A percentile compares a stretch with the other conserved stretches of the same genome.
These are phyloP conservation scores for Helicocarpus griseus DNA, from an alignment of 2,329 filamentous ascomycete genomes.

Conservation along the genomic window DNA sequence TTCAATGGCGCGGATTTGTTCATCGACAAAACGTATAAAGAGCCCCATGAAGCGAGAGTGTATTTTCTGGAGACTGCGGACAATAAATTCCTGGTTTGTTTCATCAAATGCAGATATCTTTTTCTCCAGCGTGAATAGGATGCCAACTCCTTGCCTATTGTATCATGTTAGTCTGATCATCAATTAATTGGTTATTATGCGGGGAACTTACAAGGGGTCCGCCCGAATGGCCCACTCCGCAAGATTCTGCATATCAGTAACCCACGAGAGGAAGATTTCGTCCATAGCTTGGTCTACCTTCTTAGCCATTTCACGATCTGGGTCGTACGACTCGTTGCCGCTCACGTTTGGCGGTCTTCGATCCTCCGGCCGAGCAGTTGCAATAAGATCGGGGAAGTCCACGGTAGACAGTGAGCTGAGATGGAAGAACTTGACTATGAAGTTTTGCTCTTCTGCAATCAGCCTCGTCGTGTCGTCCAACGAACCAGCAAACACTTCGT, in stretches of 20 bases:
- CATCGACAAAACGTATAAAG: slow-evolving; percentile 84
- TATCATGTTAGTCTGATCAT: slow-evolving; percentile 17
- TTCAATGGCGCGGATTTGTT: slow-evolving; percentile 90
- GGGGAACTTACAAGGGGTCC: slow-evolving; percentile 64
- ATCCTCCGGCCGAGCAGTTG: slow-evolving; percentile 53
- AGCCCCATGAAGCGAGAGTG: slow-evolving; percentile 63
- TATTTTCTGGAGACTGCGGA: slow-evolving; percentile 67
- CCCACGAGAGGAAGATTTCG: slow-evolving; percentile 73
- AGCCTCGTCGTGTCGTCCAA: slow-evolving; percentile 74
- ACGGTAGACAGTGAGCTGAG: slow-evolving; percentile 70
- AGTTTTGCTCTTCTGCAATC: slow-evolving; percentile 91
- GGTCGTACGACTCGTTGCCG: slow-evolving; percentile 70
- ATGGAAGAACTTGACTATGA: slow-evolving; percentile 94
- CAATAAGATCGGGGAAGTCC: slow-evolving; percentile 76
- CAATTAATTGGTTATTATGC: slow-evolving; percentile 12
- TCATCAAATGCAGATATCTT: slow-evolving; percentile 72
- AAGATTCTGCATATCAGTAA: slow-evolving; percentile 65
- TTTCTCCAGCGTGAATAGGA: slow-evolving; percentile 70
- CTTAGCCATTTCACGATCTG: slow-evolving; percentile 76
- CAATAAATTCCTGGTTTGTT: slow-evolving; percentile 86
- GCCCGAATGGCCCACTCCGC: slow-evolving; percentile 73
- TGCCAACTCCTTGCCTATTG: slow-evolving; percentile 72
- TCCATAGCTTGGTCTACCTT: slow-evolving; percentile 82
- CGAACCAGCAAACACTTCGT: slow-evolving; percentile 70
- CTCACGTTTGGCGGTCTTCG: slow-evolving; percentile 64